phyloP scores from a whole-genome alignment of 192 early-diverging fungal genomes.

The Paraglomus occultum region DNA sequence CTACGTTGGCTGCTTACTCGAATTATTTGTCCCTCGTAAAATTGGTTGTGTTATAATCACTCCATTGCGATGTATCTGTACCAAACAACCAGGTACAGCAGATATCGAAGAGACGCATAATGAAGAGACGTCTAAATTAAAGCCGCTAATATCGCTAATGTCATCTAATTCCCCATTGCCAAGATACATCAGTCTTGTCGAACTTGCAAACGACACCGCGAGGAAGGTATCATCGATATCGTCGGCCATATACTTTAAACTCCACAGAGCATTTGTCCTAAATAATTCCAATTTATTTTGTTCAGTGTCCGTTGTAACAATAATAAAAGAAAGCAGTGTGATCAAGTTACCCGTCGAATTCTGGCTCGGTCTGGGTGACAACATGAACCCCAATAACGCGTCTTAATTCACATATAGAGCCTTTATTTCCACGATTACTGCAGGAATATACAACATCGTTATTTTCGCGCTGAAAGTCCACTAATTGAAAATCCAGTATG shows the following conservation, averaged over 20 bases:
- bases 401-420: conserved; percentile 18
- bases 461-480: conserved; percentile 11
- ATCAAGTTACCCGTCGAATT: conserved; percentile 10
- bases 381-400: conserved; percentile 8
- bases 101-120: conserved; percentile 7
- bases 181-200: conserved; percentile 5
- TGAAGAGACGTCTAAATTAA: conserved; percentile 12
- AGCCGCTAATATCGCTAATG: conserved; percentile 13
- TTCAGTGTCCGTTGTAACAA: too few species aligned
- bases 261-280: conserved; percentile 6
- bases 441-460: conserved; percentile 18
- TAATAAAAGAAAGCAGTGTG: too few species aligned
- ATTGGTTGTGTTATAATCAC: conserved; percentile 8
- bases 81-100: background rate
- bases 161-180: conserved; percentile 8
- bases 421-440: conserved; percentile 7
- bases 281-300: background rate
- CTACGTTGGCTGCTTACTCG: too few species aligned
- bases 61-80: conserved; percentile 8
- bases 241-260: conserved; percentile 6
- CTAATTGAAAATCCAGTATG: conserved; percentile 17
- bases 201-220: conserved; percentile 16
- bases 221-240: conserved; percentile 4
- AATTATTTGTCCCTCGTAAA: background rate
- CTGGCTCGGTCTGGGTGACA: background rate